Percentiles rank a stretch among this genome's conserved stretches.
Conservation (phyloP, 2,329 filamentous ascomycete species). For the Grosmannia penicillata region DNA sequence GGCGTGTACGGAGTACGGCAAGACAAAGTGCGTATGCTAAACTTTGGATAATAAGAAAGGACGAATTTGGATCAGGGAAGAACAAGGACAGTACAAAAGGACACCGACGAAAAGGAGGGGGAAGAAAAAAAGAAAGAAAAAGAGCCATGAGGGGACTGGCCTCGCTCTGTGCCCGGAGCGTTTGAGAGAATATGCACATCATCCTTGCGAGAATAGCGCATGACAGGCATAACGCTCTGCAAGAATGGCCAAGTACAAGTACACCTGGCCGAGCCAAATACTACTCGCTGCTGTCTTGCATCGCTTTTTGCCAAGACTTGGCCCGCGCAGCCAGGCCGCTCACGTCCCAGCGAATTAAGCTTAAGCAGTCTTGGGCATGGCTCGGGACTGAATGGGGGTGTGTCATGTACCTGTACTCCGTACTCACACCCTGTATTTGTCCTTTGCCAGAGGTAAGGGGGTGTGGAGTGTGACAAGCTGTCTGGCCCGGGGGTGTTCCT, state of each 20-base stretch:
- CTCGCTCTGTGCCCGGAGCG: too few species aligned
- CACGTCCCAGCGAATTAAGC: slow-evolving; percentile 16
- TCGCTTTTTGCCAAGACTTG: slow-evolving; percentile 1
- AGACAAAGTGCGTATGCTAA: too few species aligned
- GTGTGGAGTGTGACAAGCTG: not conserved
- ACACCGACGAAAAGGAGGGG: not conserved
- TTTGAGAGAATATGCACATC: too few species aligned
- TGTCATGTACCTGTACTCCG: too few species aligned
- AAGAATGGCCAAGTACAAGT: too few species aligned
- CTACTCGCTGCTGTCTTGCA: too few species aligned
- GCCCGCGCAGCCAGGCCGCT: slow-evolving; percentile 3
- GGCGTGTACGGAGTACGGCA: not conserved
- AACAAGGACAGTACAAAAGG: not conserved
- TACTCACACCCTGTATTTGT: too few species aligned
- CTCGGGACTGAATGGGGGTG: slow-evolving; percentile 8
- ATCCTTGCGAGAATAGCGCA: not conserved
- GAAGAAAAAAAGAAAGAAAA: not conserved
- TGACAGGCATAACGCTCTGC: too few species aligned
- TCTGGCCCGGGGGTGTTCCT: too few species aligned
- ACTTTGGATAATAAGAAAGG: not conserved
- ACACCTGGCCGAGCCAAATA: too few species aligned
- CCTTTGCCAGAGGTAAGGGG: not conserved
- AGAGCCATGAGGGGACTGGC: not conserved
- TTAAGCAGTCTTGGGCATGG: slow-evolving; percentile 16
- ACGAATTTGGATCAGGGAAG: not conserved